Conservation (phyloP, 2,329 filamentous ascomycete species). For the Penicillium sp. region DNA sequence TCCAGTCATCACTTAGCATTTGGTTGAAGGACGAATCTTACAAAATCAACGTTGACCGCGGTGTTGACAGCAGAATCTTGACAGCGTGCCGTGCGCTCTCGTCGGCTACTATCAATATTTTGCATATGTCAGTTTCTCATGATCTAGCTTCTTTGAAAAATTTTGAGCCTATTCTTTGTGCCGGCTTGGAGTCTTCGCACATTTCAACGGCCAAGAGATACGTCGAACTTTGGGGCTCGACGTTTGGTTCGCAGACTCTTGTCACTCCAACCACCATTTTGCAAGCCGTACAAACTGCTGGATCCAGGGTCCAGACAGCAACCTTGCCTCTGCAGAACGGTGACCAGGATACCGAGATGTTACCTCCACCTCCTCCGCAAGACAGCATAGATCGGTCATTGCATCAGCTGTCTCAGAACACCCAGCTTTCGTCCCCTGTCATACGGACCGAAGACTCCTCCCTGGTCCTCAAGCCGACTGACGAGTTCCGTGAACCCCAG, state of each 20-base stretch:
- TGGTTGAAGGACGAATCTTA: conserved; percentile 36
- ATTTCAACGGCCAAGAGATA: conserved; percentile 51
- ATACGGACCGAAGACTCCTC: conserved; percentile 15
- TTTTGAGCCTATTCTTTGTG: conserved; percentile 51
- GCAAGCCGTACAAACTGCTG: conserved; percentile 59
- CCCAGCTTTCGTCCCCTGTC: conserved; percentile 31
- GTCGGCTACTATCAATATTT: conserved; percentile 29
- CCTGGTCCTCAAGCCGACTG: conserved; percentile 16
- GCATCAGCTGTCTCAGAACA: conserved; percentile 1
- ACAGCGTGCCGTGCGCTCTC: conserved; percentile 37
- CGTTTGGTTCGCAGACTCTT: conserved; percentile 61
- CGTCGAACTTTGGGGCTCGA: conserved; percentile 65
- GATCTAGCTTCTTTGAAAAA: conserved; percentile 47
- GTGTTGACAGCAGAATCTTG: conserved; percentile 31
- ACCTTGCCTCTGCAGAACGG: background rate
- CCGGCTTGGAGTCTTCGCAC: conserved; percentile 55
- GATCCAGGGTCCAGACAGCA: conserved; percentile 45
- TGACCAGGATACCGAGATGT: background rate
- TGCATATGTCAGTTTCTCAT: conserved; percentile 30
- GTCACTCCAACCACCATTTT: conserved; percentile 66
- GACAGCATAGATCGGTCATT: conserved; percentile 11
- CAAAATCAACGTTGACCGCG: conserved; percentile 28
- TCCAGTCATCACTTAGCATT: conserved; percentile 50
- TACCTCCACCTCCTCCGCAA: conserved; percentile 7
- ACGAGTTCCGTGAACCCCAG: conserved; percentile 32